Base-by-base conservation (phyloP, 1,139 yeast species). In the Geotrichum phurueaensis region DNA sequence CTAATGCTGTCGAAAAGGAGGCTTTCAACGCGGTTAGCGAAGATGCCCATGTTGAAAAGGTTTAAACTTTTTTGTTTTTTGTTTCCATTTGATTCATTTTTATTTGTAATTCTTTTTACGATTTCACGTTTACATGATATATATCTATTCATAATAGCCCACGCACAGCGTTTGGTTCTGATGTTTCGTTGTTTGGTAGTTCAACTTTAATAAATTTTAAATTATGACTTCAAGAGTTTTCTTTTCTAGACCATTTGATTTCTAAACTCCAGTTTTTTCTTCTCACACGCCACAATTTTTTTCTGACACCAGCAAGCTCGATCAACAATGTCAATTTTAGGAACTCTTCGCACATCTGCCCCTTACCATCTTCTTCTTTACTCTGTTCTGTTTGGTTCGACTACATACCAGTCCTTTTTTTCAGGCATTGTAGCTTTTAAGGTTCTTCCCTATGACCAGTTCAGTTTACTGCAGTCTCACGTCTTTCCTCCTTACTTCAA, bases 371-470 rank as follows among this genome's bases (percentile, higher is more conserved):
- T 76, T 43, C 64, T 75, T 54, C 62, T 68, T 47, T 76, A 74
- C 67, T 70, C 78, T 33, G 61, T 72, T 15, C 65, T 74, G 53
- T 85, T 90, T 72, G 98, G 98, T 43, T 89, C 96, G 9, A 81
- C 96, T 0, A 78, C 89, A 1, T 90, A 89, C 79, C 95, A 94
- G 74, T 86, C 96, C 2, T 92, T 87, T 73, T 79, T 87, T 64
- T 87, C 89, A 3, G 90, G 97, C 0, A 89, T 95, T 59, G 79
- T 87, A 55, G 96, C 96, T 9, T 89, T 88, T 79, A 86, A 87
- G 72, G 80, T 81, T 15, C 80, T 94, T 63, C 85, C 89, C 54
- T 80, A 89, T 65, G 86, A 87, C 64, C 87, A 89, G 69, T 94
- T 94, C 73, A 84, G 95, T 55, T 76, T 77, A 36, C 80, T 94